These are phyloP conservation scores for Taphrina pruni DNA, from an alignment of 1,139 yeast species.

Conservation along the genomic window DNA sequence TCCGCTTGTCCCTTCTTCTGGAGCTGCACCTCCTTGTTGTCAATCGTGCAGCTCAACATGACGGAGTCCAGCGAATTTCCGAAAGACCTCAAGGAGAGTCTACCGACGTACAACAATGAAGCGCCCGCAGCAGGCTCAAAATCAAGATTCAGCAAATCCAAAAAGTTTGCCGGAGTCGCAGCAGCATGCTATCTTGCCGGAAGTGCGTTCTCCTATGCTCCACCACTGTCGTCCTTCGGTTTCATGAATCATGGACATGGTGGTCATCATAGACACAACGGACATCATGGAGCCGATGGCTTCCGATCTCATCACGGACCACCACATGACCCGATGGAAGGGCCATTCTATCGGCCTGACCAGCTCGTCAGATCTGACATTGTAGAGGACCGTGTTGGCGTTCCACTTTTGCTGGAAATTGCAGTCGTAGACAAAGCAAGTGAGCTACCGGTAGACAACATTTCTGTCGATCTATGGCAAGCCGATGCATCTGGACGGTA, in stretches of 20 bases:
- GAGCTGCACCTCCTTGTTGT: neutral
- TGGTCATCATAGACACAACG: neutral
- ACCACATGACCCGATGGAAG: slow-evolving; percentile 12
- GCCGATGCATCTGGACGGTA: slow-evolving; percentile 21
- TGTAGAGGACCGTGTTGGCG: slow-evolving; percentile 18
- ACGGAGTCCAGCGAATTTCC: neutral
- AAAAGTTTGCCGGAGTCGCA: slow-evolving; percentile 17
- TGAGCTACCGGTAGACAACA: slow-evolving; percentile 6
- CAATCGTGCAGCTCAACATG: neutral
- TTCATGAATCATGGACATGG: slow-evolving; percentile 1
- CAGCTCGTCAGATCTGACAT: slow-evolving; percentile 15
- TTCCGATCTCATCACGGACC: slow-evolving; percentile 3
- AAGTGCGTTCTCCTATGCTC: neutral
- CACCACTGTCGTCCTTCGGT: neutral
- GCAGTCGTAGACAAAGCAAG: slow-evolving; percentile 9
- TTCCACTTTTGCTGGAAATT: slow-evolving; percentile 4
- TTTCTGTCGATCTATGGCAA: slow-evolving; percentile 16
- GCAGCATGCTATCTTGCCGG: slow-evolving; percentile 13
- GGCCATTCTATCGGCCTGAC: slow-evolving; percentile 15
- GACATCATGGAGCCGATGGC: neutral
- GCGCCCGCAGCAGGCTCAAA: neutral
- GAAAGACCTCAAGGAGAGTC: neutral
- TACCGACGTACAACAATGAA: slow-evolving; percentile 3
- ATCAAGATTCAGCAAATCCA: slow-evolving; percentile 1
- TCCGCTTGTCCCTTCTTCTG: neutral